Percentiles rank a stretch among this genome's conserved stretches.
Conservation (phyloP, 2,329 filamentous ascomycete species). For the Sphaceloma murrayae region DNA sequence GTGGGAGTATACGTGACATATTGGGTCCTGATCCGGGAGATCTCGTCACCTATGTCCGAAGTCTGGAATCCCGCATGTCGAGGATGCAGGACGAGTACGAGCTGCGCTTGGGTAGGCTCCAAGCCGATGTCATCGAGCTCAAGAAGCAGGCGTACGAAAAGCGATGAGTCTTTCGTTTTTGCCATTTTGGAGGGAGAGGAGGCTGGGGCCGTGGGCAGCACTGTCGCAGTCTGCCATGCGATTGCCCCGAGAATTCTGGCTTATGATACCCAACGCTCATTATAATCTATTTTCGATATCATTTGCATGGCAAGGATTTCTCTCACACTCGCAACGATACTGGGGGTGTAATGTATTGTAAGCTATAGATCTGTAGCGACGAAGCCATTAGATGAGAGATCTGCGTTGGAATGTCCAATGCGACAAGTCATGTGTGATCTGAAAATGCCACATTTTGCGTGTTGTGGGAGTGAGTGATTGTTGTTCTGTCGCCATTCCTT, state of each 20-base stretch:
- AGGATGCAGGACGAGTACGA: constrained; percentile 41
- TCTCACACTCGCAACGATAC: no score
- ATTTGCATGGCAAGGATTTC: neutral
- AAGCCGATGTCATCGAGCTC: constrained; percentile 35
- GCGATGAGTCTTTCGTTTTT: neutral
- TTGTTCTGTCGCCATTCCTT: neutral
- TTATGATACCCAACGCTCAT: neutral
- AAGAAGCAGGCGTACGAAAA: constrained; percentile 20
- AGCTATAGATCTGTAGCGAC: neutral
- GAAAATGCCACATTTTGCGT: neutral
- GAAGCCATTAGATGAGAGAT: neutral
- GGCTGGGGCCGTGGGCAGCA: no score
- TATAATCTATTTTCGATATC: neutral
- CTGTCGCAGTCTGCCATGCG: no score
- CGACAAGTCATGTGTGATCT: neutral
- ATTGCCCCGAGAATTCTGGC: no score
- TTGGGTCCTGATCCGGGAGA: constrained; percentile 43
- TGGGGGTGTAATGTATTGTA: neutral
- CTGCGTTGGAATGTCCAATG: neutral
- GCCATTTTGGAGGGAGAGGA: neutral
- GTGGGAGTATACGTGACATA: constrained; percentile 56
- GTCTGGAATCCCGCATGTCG: constrained; percentile 49
- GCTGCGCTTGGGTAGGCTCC: constrained; percentile 34
- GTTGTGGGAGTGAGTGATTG: neutral
- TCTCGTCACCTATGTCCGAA: constrained; percentile 63